Percentiles rank a stretch among this genome's conserved stretches.
phyloP scores from a whole-genome alignment of 495 filamentous ascomycete genomes.

The Saxispiralis lemnorum region DNA sequence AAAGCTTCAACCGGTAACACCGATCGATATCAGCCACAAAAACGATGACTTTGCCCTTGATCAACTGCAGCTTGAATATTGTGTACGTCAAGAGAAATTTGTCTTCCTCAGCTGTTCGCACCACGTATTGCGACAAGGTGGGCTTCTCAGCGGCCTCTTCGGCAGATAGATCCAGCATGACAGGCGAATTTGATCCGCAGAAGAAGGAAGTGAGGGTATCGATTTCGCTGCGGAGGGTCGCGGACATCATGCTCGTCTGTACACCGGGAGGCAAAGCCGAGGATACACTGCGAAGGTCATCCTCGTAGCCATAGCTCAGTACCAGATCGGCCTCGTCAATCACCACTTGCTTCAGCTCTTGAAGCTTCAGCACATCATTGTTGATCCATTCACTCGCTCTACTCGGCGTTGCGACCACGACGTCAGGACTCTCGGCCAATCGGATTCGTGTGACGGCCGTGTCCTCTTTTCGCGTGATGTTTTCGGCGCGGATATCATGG shows the following conservation, averaged over 20 bases:
- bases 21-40: slow-evolving; percentile 89
- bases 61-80: slow-evolving; percentile 82
- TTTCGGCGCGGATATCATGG: slow-evolving; percentile 62
- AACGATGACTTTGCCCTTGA: slow-evolving; percentile 87
- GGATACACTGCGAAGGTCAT: slow-evolving; percentile 64
- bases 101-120: slow-evolving; percentile 85
- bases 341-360: slow-evolving; percentile 58
- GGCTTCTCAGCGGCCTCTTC: slow-evolving; percentile 44
- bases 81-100: slow-evolving; percentile 89
- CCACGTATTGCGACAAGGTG: slow-evolving; percentile 67
- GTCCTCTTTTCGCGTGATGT: slow-evolving; percentile 74
- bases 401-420: slow-evolving; percentile 77
- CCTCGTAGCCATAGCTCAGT: slow-evolving; percentile 85
- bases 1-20: slow-evolving; percentile 85
- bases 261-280: slow-evolving; percentile 63
- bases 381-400: slow-evolving; percentile 55
- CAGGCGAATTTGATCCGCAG: slow-evolving; percentile 43
- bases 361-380: slow-evolving; percentile 46
- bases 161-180: slow-evolving; percentile 58
- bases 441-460: slow-evolving; percentile 69
- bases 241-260: slow-evolving; percentile 85
- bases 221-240: slow-evolving; percentile 72
- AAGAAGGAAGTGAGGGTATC: slow-evolving; percentile 74
- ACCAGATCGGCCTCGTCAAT: slow-evolving; percentile 92
- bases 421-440: slow-evolving; percentile 71